Percentiles rank a stretch among this genome's conserved stretches.
phyloP scores from a whole-genome alignment of 148 eudicot genomes.

The Chenopodium formosanum region DNA sequence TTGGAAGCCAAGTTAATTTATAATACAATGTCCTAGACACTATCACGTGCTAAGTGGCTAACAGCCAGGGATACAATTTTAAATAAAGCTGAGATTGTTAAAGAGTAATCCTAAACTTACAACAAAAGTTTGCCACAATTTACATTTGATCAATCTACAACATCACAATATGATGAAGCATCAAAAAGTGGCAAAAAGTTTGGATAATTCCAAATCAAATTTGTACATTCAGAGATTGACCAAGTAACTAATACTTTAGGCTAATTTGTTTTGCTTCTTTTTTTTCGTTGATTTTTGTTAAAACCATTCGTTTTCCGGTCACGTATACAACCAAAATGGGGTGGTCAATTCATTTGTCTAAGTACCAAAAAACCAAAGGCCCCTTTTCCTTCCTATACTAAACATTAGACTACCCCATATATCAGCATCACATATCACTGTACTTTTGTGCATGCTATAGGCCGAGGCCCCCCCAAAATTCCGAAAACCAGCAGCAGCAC shows the following conservation, averaged over 20 bases:
- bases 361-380: slow-evolving; percentile 26
- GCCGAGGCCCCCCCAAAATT: slow-evolving; percentile 6
- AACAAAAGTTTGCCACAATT: background rate
- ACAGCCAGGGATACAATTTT: too few species aligned
- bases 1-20: too few species aligned
- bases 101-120: background rate
- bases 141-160: background rate
- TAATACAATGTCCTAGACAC: too few species aligned
- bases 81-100: background rate
- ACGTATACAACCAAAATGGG: slow-evolving; percentile 38
- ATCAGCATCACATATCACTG: slow-evolving; percentile 38
- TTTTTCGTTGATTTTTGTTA: background rate
- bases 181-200: background rate
- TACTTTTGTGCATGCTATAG: slow-evolving; percentile 32
- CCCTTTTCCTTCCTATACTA: slow-evolving; percentile 26
- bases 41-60: too few species aligned
- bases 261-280: slow-evolving; percentile 14
- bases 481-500: slow-evolving; percentile 15
- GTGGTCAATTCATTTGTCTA: slow-evolving; percentile 19
- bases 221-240: background rate
- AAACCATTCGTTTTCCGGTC: slow-evolving; percentile 16
- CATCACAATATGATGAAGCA: background rate
- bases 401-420: slow-evolving; percentile 5
- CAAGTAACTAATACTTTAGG: background rate
- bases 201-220: slow-evolving; percentile 11